Evolutionary conservation across 371 early-diverging fungal species (phyloP).

Genomic region (Haplosporangium sp.): DNA sequence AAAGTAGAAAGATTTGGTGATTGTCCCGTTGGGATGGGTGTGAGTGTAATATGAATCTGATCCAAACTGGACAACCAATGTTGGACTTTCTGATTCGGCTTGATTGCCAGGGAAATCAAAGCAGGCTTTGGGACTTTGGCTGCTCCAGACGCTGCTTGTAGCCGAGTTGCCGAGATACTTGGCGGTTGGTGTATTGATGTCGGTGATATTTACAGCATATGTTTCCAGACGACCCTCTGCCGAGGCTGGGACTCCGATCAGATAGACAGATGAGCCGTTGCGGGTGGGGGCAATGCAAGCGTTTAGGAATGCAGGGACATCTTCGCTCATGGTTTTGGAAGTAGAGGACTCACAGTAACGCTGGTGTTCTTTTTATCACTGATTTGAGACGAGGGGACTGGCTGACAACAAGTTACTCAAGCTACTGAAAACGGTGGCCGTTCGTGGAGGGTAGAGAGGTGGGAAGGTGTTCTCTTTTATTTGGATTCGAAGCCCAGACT

Average conservation of each 20-base stretch:
- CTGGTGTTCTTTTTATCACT: too few relatives aligned
- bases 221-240: conserved; percentile 26
- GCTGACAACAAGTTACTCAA: too few relatives aligned
- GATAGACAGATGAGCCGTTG: conserved; percentile 9
- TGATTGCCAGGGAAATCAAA: conserved; percentile 16
- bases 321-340: not conserved
- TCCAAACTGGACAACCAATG: conserved; percentile 30
- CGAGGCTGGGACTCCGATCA: conserved; percentile 25
- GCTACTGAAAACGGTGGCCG: too few relatives aligned
- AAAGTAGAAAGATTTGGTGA: conserved; percentile 13
- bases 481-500: too few relatives aligned
- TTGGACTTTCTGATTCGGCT: conserved; percentile 16
- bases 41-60: conserved; percentile 14
- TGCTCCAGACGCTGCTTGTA: conserved; percentile 4
- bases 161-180: conserved; percentile 24
- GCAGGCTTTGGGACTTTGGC: conserved; percentile 18
- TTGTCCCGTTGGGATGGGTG: conserved; percentile 34
- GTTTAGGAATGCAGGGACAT: conserved; percentile 17
- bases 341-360: too few relatives aligned
- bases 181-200: conserved; percentile 35
- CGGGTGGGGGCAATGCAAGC: conserved; percentile 30
- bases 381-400: not conserved
- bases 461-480: too few relatives aligned
- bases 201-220: conserved; percentile 23
- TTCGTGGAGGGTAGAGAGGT: too few relatives aligned